Conservation (phyloP, 306 rosid genomes). For the Quercus agrifolia region DNA sequence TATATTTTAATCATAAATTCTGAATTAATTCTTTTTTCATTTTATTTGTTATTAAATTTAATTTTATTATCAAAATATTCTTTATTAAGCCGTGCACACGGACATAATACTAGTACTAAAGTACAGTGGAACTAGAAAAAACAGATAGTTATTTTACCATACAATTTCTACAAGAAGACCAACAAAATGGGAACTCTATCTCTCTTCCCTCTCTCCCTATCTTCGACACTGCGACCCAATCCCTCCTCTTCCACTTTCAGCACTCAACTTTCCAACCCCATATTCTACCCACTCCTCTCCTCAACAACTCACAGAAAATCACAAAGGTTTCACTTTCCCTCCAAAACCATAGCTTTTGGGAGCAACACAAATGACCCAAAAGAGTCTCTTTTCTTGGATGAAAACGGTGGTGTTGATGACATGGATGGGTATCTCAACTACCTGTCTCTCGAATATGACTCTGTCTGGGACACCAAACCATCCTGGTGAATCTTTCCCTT, state of each 20-base stretch:
- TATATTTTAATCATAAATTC: no score
- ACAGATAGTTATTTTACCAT: neutral
- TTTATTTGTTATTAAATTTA: no score
- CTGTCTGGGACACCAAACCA: slow-evolving; percentile 98
- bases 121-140: neutral
- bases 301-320: slow-evolving; percentile 17
- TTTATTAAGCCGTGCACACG: no score
- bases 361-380: slow-evolving; percentile 34
- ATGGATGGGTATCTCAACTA: slow-evolving; percentile 85
- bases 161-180: neutral
- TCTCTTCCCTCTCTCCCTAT: slow-evolving; percentile 21
- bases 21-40: no score
- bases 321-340: slow-evolving; percentile 3
- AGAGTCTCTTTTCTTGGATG: slow-evolving; percentile 60
- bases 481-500: slow-evolving; percentile 50
- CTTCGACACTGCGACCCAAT: slow-evolving; percentile 18
- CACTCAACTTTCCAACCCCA: slow-evolving; percentile 25
- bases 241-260: slow-evolving; percentile 11
- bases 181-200: slow-evolving; percentile 47
- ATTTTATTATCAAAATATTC: no score
- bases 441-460: slow-evolving; percentile 85
- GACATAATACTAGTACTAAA: no score
- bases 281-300: slow-evolving; percentile 9
- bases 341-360: slow-evolving; percentile 23
- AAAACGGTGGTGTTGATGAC: slow-evolving; percentile 58